A percentile compares a stretch with the other conserved stretches of the same genome.
Evolutionary conservation across 1,284 basidiomycete species (phyloP).

Genomic region (Cutaneotrichosporon dermatis): DNA sequence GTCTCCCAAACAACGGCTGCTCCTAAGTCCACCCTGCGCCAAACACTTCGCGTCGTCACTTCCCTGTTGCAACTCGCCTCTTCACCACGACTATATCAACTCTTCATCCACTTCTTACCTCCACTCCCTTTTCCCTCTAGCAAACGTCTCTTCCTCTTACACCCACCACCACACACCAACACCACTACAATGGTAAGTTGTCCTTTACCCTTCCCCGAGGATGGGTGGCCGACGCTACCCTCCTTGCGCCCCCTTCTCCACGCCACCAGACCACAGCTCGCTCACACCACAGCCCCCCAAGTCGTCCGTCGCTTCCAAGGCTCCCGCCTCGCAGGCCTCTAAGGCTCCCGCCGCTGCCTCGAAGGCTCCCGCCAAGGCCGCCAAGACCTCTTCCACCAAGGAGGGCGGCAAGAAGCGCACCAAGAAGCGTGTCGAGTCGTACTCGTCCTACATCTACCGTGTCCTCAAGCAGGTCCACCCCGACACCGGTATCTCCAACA

Average conservation of each 20-base stretch:
- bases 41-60: too few relatives aligned
- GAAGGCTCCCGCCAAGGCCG: constrained; percentile 60
- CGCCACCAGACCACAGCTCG: background rate
- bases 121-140: too few relatives aligned
- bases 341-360: constrained; percentile 52
- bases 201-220: background rate
- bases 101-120: too few relatives aligned
- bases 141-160: constrained; percentile 1
- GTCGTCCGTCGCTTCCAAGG: constrained; percentile 50
- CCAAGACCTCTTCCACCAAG: constrained; percentile 17
- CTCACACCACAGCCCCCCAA: constrained; percentile 42
- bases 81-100: too few relatives aligned
- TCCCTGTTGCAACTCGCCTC: too few relatives aligned
- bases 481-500: constrained; percentile 91
- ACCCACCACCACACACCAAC: constrained; percentile 17
- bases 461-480: constrained; percentile 70
- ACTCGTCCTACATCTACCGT: constrained; percentile 93
- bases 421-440: constrained; percentile 84
- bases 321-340: constrained; percentile 59
- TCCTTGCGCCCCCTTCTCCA: background rate
- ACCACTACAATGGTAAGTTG: constrained; percentile 32
- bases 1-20: too few relatives aligned
- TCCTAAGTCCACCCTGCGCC: too few relatives aligned
- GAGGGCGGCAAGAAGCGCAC: constrained; percentile 57
- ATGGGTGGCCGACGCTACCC: too few relatives aligned